These are phyloP conservation scores for Spinacia oleracea DNA, from an alignment of 179 eudicot species.

Conservation along the genomic window DNA sequence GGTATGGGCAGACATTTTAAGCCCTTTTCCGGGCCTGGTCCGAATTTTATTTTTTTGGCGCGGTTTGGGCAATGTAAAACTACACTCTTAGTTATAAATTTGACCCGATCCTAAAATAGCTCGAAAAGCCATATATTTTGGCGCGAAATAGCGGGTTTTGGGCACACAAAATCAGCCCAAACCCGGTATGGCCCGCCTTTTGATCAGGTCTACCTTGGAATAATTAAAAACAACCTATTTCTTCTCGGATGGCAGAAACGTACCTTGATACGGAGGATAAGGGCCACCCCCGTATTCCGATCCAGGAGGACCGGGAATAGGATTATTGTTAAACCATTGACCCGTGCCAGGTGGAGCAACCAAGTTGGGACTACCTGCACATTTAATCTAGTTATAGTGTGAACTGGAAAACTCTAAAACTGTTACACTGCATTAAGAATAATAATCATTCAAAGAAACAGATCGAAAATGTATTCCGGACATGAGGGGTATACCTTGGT, in stretches of 20 bases:
- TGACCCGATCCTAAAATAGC: no score
- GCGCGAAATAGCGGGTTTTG: no score
- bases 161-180: no score
- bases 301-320: constrained; percentile 41
- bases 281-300: constrained; percentile 35
- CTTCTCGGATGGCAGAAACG: constrained; percentile 1
- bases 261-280: constrained; percentile 36
- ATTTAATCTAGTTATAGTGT: constrained; percentile 17
- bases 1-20: no score
- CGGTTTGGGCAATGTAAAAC: no score
- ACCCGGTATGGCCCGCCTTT: no score
- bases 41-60: no score
- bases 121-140: no score
- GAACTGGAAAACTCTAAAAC: neutral
- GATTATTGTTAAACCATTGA: constrained; percentile 29
- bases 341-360: constrained; percentile 36
- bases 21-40: no score
- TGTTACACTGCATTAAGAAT: neutral
- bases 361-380: constrained; percentile 38
- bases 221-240: neutral
- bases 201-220: neutral
- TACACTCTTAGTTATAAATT: no score
- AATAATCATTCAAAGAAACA: neutral
- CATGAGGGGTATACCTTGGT: constrained; percentile 26
- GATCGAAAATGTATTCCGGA: neutral